A percentile compares a stretch with the other conserved stretches of the same genome.
Conservation (phyloP, 371 early-diverging fungal species). For the Polyrhizophydium stewartii region DNA sequence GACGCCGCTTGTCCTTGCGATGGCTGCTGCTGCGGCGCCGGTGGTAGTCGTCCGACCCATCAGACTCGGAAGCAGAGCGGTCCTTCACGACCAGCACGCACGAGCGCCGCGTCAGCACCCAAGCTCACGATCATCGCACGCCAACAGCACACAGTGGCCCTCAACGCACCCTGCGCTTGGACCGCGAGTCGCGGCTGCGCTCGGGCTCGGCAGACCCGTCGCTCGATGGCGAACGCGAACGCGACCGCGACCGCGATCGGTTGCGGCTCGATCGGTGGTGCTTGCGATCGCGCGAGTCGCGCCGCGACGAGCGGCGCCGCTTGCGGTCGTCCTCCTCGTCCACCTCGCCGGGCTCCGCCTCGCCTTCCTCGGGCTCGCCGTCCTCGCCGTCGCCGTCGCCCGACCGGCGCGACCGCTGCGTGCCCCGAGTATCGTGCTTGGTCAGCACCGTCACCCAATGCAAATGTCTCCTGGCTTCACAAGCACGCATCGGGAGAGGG, state of each 20-base stretch:
- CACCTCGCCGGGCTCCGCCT: constrained; percentile 16
- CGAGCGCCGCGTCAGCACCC: neutral
- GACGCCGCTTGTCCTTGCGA: constrained; percentile 5
- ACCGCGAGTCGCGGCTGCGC: neutral
- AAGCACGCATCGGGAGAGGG: neutral
- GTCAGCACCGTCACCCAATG: neutral
- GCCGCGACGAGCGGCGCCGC: neutral
- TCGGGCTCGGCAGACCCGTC: neutral
- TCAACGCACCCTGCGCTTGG: neutral
- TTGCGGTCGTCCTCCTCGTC: constrained; percentile 12
- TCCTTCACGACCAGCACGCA: neutral
- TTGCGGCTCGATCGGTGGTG: neutral
- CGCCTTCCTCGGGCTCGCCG: constrained; percentile 19
- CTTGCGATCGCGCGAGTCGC: neutral
- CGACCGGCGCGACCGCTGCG: neutral
- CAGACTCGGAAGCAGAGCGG: constrained; percentile 1
- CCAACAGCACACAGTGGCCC: neutral
- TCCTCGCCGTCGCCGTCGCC: constrained; percentile 10
- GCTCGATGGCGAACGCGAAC: neutral
- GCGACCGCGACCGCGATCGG: too few relatives aligned
- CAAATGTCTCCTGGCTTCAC: neutral
- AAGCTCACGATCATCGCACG: neutral
- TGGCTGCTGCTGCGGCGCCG: neutral
- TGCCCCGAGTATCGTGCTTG: neutral
- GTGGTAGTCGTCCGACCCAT: neutral